phyloP scores from a whole-genome alignment of 306 rosid species.

The Sicyos baderoa region DNA sequence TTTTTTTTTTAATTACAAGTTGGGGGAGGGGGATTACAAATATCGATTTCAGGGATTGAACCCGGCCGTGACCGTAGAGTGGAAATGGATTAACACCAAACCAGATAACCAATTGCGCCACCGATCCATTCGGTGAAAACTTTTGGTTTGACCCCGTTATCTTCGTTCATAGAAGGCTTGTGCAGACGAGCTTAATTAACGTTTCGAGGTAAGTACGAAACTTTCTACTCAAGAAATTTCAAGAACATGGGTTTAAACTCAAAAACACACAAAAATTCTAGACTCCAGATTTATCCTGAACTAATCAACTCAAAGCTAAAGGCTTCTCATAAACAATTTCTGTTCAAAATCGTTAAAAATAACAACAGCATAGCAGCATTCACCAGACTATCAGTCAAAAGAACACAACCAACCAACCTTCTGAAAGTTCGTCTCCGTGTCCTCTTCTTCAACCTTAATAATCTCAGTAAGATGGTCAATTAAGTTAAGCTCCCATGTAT shows the following conservation, averaged over 20 bases:
- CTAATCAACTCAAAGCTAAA: neutral
- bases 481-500: conserved; percentile 91
- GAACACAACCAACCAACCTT: conserved; percentile 43
- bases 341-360: neutral
- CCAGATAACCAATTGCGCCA: too few species aligned
- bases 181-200: neutral
- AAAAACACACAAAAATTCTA: neutral
- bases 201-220: neutral
- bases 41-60: too few species aligned
- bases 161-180: neutral
- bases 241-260: neutral
- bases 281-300: neutral
- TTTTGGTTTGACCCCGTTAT: too few species aligned
- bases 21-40: too few species aligned
- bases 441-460: conserved; percentile 70
- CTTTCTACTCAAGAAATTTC: neutral
- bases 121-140: too few species aligned
- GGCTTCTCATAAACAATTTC: neutral
- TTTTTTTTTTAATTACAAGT: too few species aligned
- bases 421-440: conserved; percentile 83
- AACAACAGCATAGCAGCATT: neutral
- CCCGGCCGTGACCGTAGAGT: too few species aligned
- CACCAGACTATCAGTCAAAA: neutral
- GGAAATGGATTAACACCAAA: too few species aligned
- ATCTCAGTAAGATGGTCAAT: conserved; percentile 83